Evolutionary conservation across 2,329 filamentous ascomycete genomes (phyloP).

Genomic region (Aspergillus spinulosporus): DNA sequence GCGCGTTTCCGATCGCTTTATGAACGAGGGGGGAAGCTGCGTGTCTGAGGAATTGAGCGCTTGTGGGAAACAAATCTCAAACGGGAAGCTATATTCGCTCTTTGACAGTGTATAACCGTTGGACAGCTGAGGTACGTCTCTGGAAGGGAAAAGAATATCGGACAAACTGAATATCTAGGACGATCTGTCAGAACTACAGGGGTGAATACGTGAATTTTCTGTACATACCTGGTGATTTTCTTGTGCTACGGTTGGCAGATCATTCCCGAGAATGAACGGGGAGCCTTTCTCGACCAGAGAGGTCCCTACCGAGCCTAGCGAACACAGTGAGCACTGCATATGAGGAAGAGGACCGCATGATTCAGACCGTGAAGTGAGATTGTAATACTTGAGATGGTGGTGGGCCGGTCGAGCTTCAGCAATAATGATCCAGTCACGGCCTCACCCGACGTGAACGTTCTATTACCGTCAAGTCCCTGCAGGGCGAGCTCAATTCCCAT

Average conservation of each 20-base stretch:
- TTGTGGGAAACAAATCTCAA: constrained; percentile 4
- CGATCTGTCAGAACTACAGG: background rate
- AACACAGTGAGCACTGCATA: background rate
- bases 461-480: background rate
- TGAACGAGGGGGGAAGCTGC: constrained; percentile 7
- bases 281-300: constrained; percentile 2
- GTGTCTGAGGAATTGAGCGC: background rate
- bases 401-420: background rate
- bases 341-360: background rate
- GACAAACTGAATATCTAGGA: background rate
- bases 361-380: constrained; percentile 1
- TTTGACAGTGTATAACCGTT: background rate
- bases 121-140: background rate
- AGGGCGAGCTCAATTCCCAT: background rate
- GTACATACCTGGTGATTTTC: constrained; percentile 4
- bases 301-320: background rate
- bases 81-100: constrained; percentile 1
- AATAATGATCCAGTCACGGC: background rate
- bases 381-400: background rate
- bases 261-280: constrained; percentile 1
- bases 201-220: background rate
- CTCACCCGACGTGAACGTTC: background rate
- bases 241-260: constrained; percentile 2
- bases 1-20: background rate
- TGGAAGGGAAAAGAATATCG: background rate